Conservation (phyloP, 139 green algal species). For the Zygnema cylindricum region DNA sequence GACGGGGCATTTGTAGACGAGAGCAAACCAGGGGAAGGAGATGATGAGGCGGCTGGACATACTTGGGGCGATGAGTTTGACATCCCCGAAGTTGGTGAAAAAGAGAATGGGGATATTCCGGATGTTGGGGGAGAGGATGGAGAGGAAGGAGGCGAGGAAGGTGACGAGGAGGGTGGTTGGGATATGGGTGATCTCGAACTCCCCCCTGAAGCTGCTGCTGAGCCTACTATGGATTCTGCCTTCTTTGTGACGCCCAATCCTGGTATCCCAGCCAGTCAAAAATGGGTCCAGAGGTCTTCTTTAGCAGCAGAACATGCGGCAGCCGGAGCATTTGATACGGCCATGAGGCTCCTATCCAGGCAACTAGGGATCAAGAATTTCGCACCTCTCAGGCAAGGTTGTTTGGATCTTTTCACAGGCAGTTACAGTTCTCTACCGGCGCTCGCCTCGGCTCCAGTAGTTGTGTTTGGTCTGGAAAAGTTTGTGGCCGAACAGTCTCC, state of each 20-base stretch:
- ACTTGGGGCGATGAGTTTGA: conserved; percentile 44
- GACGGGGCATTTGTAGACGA: conserved; percentile 78
- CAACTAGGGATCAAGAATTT: conserved; percentile 92
- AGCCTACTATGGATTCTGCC: conserved; percentile 4
- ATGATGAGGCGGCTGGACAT: conserved; percentile 60
- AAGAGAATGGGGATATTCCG: conserved; percentile 61
- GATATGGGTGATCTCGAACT: conserved; percentile 88
- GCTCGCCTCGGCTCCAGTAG: conserved; percentile 70
- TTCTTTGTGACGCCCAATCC: conserved; percentile 82
- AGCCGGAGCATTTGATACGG: conserved; percentile 85
- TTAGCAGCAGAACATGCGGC: conserved; percentile 84
- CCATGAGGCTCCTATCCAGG: conserved; percentile 91
- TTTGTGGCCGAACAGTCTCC: conserved; percentile 67
- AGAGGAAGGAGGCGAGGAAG: conserved; percentile 66
- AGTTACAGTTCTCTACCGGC: conserved; percentile 74
- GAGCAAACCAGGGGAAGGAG: conserved; percentile 65
- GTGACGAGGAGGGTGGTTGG: conserved; percentile 85
- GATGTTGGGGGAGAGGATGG: conserved; percentile 32
- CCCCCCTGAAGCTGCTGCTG: conserved; percentile 68
- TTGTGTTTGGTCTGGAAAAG: conserved; percentile 78
- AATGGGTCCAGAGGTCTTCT: conserved; percentile 84
- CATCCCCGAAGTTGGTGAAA: conserved; percentile 32
- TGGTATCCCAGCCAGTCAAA: conserved; percentile 76
- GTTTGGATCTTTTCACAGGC: conserved; percentile 84
- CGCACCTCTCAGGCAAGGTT: conserved; percentile 83